phyloP scores from a whole-genome alignment of 139 green algal genomes.

The Coelastrella sp. region DNA sequence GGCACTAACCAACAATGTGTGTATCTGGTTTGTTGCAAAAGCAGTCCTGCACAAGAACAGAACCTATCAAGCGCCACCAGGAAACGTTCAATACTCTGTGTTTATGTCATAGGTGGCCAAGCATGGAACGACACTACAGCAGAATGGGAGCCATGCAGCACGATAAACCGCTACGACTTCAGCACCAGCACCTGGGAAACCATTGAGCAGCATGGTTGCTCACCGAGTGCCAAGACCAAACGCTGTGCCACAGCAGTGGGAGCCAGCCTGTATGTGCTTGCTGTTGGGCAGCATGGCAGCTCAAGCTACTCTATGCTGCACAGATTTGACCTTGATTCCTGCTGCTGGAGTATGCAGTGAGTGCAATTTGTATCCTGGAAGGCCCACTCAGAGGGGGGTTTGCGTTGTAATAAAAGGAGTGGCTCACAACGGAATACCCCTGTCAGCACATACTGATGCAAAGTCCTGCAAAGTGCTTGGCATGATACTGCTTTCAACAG shows the following conservation, averaged over 20 bases:
- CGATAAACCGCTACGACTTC: slow-evolving; percentile 35
- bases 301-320: slow-evolving; percentile 24
- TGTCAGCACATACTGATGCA: too few species aligned
- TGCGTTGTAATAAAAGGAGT: too few species aligned
- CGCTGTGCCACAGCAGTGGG: background rate
- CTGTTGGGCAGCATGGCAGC: background rate
- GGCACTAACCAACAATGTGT: too few species aligned
- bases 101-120: slow-evolving; percentile 24
- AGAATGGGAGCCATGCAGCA: slow-evolving; percentile 6
- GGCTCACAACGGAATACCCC: too few species aligned
- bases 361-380: background rate
- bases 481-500: too few species aligned
- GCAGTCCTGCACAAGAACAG: background rate
- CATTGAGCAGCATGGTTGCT: background rate
- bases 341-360: slow-evolving; percentile 38
- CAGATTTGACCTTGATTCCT: slow-evolving; percentile 16
- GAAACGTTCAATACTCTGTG: too few species aligned
- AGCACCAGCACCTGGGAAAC: slow-evolving; percentile 1
- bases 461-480: too few species aligned
- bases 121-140: background rate
- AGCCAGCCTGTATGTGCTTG: background rate
- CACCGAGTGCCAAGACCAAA: background rate
- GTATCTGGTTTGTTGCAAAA: background rate
- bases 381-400: too few species aligned
- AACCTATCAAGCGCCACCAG: too few species aligned